Percentiles rank a stretch among this genome's conserved stretches.
phyloP scores from a whole-genome alignment of 805 yeast species.

The Blastobotrys robertii region DNA sequence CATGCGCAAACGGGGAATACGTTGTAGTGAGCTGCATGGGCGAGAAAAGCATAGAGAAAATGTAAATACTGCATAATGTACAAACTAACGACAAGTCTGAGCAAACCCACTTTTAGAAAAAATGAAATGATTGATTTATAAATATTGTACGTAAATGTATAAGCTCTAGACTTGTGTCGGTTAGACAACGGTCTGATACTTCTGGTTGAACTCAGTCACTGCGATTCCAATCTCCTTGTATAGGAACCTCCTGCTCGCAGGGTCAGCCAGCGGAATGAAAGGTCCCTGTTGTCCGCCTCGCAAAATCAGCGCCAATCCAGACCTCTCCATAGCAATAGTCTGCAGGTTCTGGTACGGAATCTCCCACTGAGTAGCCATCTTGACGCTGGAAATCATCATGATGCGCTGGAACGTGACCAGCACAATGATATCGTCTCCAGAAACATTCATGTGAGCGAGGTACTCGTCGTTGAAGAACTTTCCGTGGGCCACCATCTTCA shows the following conservation, averaged over 20 bases:
- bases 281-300: constrained; percentile 49
- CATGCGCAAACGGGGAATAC: too few relatives aligned
- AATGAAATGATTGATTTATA: neutral
- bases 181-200: constrained; percentile 18
- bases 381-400: constrained; percentile 53
- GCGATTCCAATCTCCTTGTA: constrained; percentile 71
- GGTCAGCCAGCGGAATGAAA: constrained; percentile 74
- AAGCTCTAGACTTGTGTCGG: neutral
- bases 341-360: constrained; percentile 54
- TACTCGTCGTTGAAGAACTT: constrained; percentile 60
- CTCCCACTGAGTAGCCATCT: constrained; percentile 60
- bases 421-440: constrained; percentile 71
- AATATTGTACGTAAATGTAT: neutral
- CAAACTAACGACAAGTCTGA: neutral
- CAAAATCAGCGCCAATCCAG: constrained; percentile 65
- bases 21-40: too few relatives aligned
- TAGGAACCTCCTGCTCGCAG: constrained; percentile 49
- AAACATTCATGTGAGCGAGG: constrained; percentile 73
- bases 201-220: constrained; percentile 59
- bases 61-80: neutral
- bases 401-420: constrained; percentile 66
- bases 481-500: constrained; percentile 78
- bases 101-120: neutral
- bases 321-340: constrained; percentile 63
- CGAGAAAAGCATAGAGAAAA: too few relatives aligned